Percentiles rank a stretch among this genome's conserved stretches.
These are phyloP conservation scores for Lenzites betulinus DNA, from an alignment of 768 basidiomycete species.

Conservation along the genomic window DNA sequence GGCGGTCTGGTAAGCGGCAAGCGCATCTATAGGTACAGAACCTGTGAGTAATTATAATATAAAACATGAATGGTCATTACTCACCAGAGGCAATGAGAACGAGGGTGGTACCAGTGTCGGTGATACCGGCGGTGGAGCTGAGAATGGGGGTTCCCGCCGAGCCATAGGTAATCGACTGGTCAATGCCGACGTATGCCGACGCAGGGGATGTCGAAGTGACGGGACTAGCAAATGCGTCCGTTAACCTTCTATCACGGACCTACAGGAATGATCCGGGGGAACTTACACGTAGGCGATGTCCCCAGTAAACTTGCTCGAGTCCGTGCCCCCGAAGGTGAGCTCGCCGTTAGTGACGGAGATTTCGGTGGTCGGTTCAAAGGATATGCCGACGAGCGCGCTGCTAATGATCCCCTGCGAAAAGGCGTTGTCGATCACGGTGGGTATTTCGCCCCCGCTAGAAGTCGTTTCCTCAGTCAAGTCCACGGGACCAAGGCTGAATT, in stretches of 20 bases:
- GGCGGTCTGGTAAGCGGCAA: conserved; percentile 25
- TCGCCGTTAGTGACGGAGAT: conserved; percentile 35
- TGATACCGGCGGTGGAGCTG: conserved; percentile 33
- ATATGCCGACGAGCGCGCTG: conserved; percentile 33
- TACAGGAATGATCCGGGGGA: neutral
- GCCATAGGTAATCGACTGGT: conserved; percentile 38
- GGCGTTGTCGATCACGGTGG: conserved; percentile 45
- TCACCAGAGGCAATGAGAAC: conserved; percentile 34
- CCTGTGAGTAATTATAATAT: neutral
- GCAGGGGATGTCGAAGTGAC: conserved; percentile 38
- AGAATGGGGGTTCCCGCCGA: conserved; percentile 29
- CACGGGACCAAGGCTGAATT: conserved; percentile 45
- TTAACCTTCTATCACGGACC: neutral
- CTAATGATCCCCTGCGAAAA: conserved; percentile 31
- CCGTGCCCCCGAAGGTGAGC: conserved; percentile 40
- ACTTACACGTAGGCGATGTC: conserved; percentile 33
- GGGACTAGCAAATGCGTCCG: conserved; percentile 21
- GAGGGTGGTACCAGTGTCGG: conserved; percentile 43
- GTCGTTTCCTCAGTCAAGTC: conserved; percentile 47
- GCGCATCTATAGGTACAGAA: conserved; percentile 22
- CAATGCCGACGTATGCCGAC: conserved; percentile 36
- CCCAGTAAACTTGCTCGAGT: conserved; percentile 37
- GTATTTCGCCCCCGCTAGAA: neutral
- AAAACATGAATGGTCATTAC: neutral
- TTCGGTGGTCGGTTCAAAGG: conserved; percentile 36